A percentile compares a stretch with the other conserved stretches of the same genome.
These are phyloP conservation scores for Zygosaccharomyces gambellarensis DNA, from an alignment of 805 yeast species.

Conservation along the genomic window DNA sequence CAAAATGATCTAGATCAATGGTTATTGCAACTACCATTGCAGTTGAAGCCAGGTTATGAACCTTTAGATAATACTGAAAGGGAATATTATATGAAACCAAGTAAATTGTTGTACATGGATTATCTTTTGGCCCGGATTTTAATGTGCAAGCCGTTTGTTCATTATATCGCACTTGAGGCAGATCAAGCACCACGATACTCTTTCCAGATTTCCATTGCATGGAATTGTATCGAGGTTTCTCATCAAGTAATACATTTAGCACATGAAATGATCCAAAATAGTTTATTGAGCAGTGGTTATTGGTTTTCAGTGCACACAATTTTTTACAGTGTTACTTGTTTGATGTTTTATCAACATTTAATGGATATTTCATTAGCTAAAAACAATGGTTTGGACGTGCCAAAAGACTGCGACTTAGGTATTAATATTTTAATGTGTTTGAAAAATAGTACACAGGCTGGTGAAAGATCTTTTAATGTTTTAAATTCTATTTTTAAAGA, in stretches of 20 bases:
- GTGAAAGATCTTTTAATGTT: slow-evolving; percentile 69
- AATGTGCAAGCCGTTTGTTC: slow-evolving; percentile 83
- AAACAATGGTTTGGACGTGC: slow-evolving; percentile 32
- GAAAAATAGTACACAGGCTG: slow-evolving; percentile 67
- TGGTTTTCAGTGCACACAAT: slow-evolving; percentile 91
- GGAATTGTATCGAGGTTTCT: slow-evolving; percentile 80
- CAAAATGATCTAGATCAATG: slow-evolving; percentile 68
- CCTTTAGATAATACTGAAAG: slow-evolving; percentile 47
- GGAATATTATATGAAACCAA: slow-evolving; percentile 59
- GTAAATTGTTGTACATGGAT: slow-evolving; percentile 65
- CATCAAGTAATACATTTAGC: slow-evolving; percentile 77
- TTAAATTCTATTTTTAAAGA: slow-evolving; percentile 72
- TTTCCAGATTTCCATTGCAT: slow-evolving; percentile 65
- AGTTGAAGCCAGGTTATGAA: slow-evolving; percentile 64
- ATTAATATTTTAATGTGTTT: slow-evolving; percentile 58
- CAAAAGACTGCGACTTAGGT: slow-evolving; percentile 67
- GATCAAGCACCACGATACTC: slow-evolving; percentile 43
- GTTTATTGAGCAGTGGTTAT: slow-evolving; percentile 75
- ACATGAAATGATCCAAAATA: slow-evolving; percentile 68
- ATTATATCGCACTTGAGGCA: slow-evolving; percentile 49
- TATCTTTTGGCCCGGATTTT: slow-evolving; percentile 74
- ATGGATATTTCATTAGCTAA: slow-evolving; percentile 6
- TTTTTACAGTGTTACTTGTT: slow-evolving; percentile 81
- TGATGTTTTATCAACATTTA: slow-evolving; percentile 50
- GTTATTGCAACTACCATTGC: slow-evolving; percentile 65